phyloP scores from a whole-genome alignment of 2,329 filamentous ascomycete species.

The Diaporthe citri region DNA sequence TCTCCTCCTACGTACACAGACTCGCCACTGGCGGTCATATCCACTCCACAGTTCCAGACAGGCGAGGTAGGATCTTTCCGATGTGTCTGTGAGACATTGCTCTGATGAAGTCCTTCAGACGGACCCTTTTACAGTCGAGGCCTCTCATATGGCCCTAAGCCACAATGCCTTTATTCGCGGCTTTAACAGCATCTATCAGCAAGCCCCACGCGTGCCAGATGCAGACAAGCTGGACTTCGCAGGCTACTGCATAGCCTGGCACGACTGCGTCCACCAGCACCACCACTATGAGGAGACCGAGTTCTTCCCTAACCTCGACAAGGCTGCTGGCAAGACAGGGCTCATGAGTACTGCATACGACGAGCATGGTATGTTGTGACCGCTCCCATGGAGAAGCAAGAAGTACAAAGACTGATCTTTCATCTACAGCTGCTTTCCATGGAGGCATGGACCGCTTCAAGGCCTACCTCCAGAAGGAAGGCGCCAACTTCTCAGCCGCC shows the following conservation, averaged over 20 bases:
- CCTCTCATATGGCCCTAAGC: constrained; percentile 44
- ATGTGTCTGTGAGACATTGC: constrained; percentile 49
- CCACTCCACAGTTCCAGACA: constrained; percentile 47
- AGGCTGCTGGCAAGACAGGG: constrained; percentile 39
- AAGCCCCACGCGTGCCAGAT: constrained; percentile 38
- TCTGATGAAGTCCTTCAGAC: constrained; percentile 25
- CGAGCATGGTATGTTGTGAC: not conserved
- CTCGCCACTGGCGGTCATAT: constrained; percentile 40
- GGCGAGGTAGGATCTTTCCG: constrained; percentile 48
- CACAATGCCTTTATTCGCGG: constrained; percentile 45
- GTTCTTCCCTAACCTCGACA: constrained; percentile 43
- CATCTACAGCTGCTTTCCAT: not conserved
- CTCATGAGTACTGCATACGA: constrained; percentile 40
- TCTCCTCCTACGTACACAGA: constrained; percentile 40
- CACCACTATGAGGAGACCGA: constrained; percentile 44
- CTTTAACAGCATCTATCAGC: constrained; percentile 45
- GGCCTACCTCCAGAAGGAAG: constrained; percentile 5
- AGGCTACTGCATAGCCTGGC: constrained; percentile 43
- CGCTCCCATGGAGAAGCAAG: not conserved
- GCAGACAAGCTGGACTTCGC: constrained; percentile 43
- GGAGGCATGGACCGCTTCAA: constrained; percentile 1
- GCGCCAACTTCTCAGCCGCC: constrained; percentile 19
- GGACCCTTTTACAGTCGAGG: constrained; percentile 44
- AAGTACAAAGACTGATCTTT: not conserved
- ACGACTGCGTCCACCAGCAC: constrained; percentile 42